Base-by-base conservation (phyloP, 2,329 filamentous ascomycete genomes). In the Monascus ruber region DNA sequence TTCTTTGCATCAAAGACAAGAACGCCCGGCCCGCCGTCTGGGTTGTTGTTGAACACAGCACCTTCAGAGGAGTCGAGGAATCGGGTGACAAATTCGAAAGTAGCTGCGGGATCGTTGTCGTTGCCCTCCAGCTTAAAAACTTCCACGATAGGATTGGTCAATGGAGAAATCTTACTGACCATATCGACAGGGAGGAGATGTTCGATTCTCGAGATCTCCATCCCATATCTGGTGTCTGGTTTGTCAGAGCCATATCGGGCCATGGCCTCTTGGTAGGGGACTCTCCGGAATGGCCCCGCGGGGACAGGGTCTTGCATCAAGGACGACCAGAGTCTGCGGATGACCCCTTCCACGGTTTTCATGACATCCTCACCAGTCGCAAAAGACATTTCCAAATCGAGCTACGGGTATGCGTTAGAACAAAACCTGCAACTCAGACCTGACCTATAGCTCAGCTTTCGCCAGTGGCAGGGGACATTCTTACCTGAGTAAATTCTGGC, bases 371-470 rank as follows among this genome's bases (percentile, higher is more conserved):
- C 62, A 5, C 81, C 82, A 5, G 69, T 77, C 0, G 82, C 79
- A 64, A 94, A 98, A 0, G 84, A 77, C 82, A 94, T 91, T 59
- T 98, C 91, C 50, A 98, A 63, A 74, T 98, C 91, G 37, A 95
- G 74, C 79, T 91, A 51, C 9, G 3, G 10, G 4, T 9, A 17
- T 17, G 34, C 17, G 25, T 9, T 17, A 35, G 9, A 27, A 24
- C 8, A 38, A 31, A 29, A 17, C 17, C 17, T 17, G 17, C 17
- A 17, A 17, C 17, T 17, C 17, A 17, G 17, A 3, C 17, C 17
- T 17, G 17, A 3, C 17, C 17, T 17, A 17, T 3, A 17, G 17
- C 17, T 17, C 17, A 17, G 17, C 3, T 17, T 17, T 17, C 17
- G 17, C 17, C 17, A 17, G 17, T 17, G 17, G 9, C 5, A 29